These are phyloP conservation scores for Lichtheimia corymbifera DNA, from an alignment of 371 early-diverging fungal genomes.

Conservation along the genomic window DNA sequence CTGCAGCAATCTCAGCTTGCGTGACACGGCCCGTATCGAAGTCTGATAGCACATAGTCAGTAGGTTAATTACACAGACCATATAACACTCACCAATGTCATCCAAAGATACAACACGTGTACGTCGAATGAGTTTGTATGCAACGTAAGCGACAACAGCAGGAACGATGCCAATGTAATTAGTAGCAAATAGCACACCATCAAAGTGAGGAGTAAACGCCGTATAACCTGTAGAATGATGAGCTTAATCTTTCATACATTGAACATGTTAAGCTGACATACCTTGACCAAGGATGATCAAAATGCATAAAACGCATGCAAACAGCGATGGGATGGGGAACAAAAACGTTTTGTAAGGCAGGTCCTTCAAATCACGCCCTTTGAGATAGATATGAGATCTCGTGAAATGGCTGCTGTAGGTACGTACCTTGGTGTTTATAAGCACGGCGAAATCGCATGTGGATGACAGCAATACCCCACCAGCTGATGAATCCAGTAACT, in stretches of 20 bases:
- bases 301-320: slow-evolving; percentile 46
- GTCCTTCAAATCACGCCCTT: slow-evolving; percentile 50
- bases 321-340: slow-evolving; percentile 67
- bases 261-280: not conserved
- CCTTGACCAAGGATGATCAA: slow-evolving; percentile 63
- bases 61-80: not conserved
- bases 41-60: slow-evolving; percentile 11
- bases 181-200: slow-evolving; percentile 21
- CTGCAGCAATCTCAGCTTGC: slow-evolving; percentile 33
- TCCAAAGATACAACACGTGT: slow-evolving; percentile 56
- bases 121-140: slow-evolving; percentile 45
- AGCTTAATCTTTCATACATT: too few species aligned
- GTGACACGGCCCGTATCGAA: slow-evolving; percentile 39
- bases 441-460: slow-evolving; percentile 85
- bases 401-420: not conserved
- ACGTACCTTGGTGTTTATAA: slow-evolving; percentile 63
- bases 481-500: slow-evolving; percentile 74
- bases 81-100: slow-evolving; percentile 40
- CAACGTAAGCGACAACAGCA: slow-evolving; percentile 39
- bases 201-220: slow-evolving; percentile 27
- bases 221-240: slow-evolving; percentile 10
- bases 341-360: slow-evolving; percentile 71
- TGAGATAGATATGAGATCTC: not conserved
- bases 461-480: slow-evolving; percentile 67
- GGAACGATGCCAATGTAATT: slow-evolving; percentile 46